phyloP scores from a whole-genome alignment of 345 rosid species.

The Eucalyptus shirleyi region DNA sequence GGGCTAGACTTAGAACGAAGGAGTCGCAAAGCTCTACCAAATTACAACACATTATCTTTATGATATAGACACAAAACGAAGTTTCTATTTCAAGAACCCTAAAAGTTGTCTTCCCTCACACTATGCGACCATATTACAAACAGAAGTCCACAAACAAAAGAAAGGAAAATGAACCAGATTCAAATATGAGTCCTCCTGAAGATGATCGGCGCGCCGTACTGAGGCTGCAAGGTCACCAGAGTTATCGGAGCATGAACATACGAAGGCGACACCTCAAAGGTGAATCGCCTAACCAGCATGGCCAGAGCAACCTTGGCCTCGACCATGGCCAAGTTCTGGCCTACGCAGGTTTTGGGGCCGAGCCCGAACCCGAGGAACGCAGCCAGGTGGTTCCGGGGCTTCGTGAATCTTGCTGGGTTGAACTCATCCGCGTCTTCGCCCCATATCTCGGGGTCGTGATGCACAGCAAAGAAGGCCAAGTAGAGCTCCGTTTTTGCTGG shows the following conservation, averaged over 20 bases:
- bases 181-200: slow-evolving; percentile 14
- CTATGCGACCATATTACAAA: neutral
- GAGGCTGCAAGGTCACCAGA: slow-evolving; percentile 42
- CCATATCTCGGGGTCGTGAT: slow-evolving; percentile 57
- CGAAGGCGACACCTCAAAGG: slow-evolving; percentile 36
- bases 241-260: slow-evolving; percentile 63
- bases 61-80: neutral
- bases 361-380: slow-evolving; percentile 33
- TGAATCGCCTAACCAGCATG: slow-evolving; percentile 25
- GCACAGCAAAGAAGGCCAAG: slow-evolving; percentile 30
- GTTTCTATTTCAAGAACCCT: neutral
- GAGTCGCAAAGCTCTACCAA: neutral
- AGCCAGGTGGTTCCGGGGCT: slow-evolving; percentile 23
- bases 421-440: slow-evolving; percentile 56
- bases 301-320: slow-evolving; percentile 50
- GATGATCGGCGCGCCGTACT: slow-evolving; percentile 50
- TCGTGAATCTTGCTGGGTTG: slow-evolving; percentile 47
- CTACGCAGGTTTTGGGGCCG: slow-evolving; percentile 44
- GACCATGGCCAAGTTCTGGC: slow-evolving; percentile 33
- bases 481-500: slow-evolving; percentile 51
- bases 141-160: neutral
- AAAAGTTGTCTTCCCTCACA: neutral
- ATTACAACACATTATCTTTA: neutral
- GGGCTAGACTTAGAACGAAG: neutral
- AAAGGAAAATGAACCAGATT: neutral